Conservation (phyloP, 2,329 filamentous ascomycete species). For the Aspergillus pseudoviridinutans region DNA sequence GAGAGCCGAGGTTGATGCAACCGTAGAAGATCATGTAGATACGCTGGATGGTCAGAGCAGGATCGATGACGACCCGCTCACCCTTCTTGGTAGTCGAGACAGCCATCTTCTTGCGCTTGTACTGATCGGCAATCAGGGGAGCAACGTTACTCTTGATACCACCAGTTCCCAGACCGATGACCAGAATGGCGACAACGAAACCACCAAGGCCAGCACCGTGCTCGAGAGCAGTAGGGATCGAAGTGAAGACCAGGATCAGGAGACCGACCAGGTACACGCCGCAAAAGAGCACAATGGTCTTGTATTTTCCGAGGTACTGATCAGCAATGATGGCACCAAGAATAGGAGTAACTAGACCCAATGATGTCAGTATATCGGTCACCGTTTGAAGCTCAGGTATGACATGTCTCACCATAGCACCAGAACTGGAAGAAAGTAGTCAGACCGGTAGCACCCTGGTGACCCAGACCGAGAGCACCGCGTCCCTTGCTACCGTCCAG, state of each 20-base stretch:
- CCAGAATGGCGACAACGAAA: constrained; percentile 54
- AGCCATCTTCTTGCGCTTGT: constrained; percentile 54
- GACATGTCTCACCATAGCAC: constrained; percentile 42
- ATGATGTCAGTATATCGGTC: constrained; percentile 1
- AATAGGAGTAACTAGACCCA: constrained; percentile 49
- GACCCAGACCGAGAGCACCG: constrained; percentile 42
- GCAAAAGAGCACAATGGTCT: constrained; percentile 55
- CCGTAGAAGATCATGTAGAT: constrained; percentile 74
- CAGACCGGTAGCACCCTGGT: constrained; percentile 46
- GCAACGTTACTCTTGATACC: constrained; percentile 66
- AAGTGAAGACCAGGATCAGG: constrained; percentile 52
- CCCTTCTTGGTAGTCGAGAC: constrained; percentile 42
- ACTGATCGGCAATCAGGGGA: constrained; percentile 62
- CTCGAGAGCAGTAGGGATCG: constrained; percentile 50
- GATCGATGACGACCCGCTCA: constrained; percentile 61
- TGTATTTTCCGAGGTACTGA: constrained; percentile 58
- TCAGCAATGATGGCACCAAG: constrained; percentile 58
- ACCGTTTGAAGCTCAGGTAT: neutral
- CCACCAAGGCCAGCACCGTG: constrained; percentile 51
- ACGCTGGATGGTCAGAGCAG: constrained; percentile 61
- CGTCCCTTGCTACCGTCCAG: constrained; percentile 36
- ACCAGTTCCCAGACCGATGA: constrained; percentile 64
- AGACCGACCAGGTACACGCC: constrained; percentile 57
- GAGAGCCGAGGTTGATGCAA: constrained; percentile 69
- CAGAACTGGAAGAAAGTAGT: constrained; percentile 55